phyloP scores from a whole-genome alignment of 2,329 filamentous ascomycete species.

The Onygenales sp. region DNA sequence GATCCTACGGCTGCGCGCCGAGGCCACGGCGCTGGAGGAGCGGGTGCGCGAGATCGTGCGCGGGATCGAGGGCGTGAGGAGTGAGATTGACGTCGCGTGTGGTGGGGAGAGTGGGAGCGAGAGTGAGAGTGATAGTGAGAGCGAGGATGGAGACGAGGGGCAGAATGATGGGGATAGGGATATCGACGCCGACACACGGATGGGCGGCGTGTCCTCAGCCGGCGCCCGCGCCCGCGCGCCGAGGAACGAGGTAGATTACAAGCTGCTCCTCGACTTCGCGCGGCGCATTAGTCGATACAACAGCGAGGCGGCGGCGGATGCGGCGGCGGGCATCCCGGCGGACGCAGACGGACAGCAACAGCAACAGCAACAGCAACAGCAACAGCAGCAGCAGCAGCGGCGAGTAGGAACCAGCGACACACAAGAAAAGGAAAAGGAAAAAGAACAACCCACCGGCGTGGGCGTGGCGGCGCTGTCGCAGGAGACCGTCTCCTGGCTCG shows the following conservation, averaged over 20 bases:
- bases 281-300: slow-evolving; percentile 40
- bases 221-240: too few relatives aligned
- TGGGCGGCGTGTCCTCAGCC: background rate
- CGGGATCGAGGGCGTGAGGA: slow-evolving; percentile 29
- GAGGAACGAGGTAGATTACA: slow-evolving; percentile 34
- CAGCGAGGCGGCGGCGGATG: slow-evolving; percentile 34
- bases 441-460: slow-evolving; percentile 6
- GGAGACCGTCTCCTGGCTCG: slow-evolving; percentile 31
- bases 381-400: background rate
- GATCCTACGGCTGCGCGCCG: slow-evolving; percentile 31
- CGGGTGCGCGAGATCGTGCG: slow-evolving; percentile 33
- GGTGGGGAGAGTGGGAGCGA: slow-evolving; percentile 13
- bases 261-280: slow-evolving; percentile 35
- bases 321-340: slow-evolving; percentile 20
- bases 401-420: slow-evolving; percentile 6
- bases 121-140: slow-evolving; percentile 9
- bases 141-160: slow-evolving; percentile 10
- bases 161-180: slow-evolving; percentile 9
- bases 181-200: slow-evolving; percentile 4
- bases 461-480: slow-evolving; percentile 30
- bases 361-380: background rate
- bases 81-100: slow-evolving; percentile 28
- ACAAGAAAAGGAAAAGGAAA: background rate
- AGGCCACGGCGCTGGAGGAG: slow-evolving; percentile 31
- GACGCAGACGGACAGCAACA: background rate